Base-by-base conservation (phyloP, 164 flowering plant species). In the Akebia trifoliata region DNA sequence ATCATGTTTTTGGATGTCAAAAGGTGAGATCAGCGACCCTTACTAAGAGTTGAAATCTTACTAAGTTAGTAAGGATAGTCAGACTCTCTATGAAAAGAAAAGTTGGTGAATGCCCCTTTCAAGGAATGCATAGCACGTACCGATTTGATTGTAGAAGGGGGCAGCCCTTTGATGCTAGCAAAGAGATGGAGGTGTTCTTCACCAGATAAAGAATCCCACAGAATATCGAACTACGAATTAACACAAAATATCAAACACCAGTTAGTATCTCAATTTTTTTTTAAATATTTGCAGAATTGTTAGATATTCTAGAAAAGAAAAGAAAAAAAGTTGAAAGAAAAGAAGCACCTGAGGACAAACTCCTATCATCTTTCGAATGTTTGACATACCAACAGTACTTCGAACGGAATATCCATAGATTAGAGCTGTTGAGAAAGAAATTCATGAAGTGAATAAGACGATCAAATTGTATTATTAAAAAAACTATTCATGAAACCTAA, bases 341-440 rank as follows among this genome's bases (percentile, higher is more conserved):
- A 70, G 39, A 47, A n/a, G 53, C 51, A 94, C 99, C 96, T 94
- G 99, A 40, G 97, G 97, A 72, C 96, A 94, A 68, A 94, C 96
- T 48, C 99, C 99, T 52, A 94, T 85, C 47, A 86, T 62, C 59
- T 59, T 82, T 56, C 87, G 78, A 54, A 90, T 86, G 43, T 74
- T 84, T 71, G 97, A 77, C 99, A 90, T 88, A 45, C 95, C 96
- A 54, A 79, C 63, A 4, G 94, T 69, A 68, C 78, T 88, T 67
- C 95, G 70, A 38, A 85, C 68, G 44, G 96, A 94, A 69, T 81
- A 42, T 35, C 97, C 99, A 78, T 94, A 86, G 18, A 94, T 71
- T 40, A 88, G 56, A 52, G 95, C 99, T 94, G 96, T 65, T 36
- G 57, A 55, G 20, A 62, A 31, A 9, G 35, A 5, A 20, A 30